Evolutionary conservation across 306 rosid genomes (phyloP), one percentile per base, ranked within the genome.

Genomic region (Trichosanthes truncata): DNA sequence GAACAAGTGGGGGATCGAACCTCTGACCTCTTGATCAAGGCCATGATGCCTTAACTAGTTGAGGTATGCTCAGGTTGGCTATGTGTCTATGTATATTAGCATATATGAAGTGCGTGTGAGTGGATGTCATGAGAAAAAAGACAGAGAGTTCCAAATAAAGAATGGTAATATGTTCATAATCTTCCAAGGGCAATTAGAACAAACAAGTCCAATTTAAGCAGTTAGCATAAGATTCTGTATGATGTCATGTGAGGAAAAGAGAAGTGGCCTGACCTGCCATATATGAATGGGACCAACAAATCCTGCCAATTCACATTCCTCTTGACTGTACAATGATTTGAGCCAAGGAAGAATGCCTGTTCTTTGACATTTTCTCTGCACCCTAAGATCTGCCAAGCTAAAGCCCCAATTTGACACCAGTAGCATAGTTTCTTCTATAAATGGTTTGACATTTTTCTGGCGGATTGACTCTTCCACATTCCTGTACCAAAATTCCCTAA

Each of bases 381-480:
- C 90, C 81, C 71, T 95, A 85, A 95, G 96, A 79, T 95, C 97
- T 56, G 81, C 78, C 55, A 91, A 72, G 83, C 87, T 86, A 81
- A 95, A 95, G 72, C 93, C 97, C 99, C 97, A 95, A 69, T 85
- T 77, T 18, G 99, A 88, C 69, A 93, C 97, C 85, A 85, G 99
- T 60, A 95, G 85, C 77, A 79, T 84, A 76, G 91, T 89, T 88
- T 95, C 99, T 90, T 93, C 97, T 79, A 88, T 61, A 79, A 91
- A 92, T 57, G 99, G 96, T 77, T 84, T 81, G 21, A 86, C 60
- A 55, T 80, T 89, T 72, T 88, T 88, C 88, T 90, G 99, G 69
- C 97, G 91, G 79, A 95, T 83, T 3, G 99, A 95, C 87, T 93
- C 97, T 87, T 95, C 99, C 84, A 91, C 87, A 82, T 90, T 88